Base-by-base conservation (phyloP, 129 eudicot genomes). In the Rutidosis leptorrhynchoides region DNA sequence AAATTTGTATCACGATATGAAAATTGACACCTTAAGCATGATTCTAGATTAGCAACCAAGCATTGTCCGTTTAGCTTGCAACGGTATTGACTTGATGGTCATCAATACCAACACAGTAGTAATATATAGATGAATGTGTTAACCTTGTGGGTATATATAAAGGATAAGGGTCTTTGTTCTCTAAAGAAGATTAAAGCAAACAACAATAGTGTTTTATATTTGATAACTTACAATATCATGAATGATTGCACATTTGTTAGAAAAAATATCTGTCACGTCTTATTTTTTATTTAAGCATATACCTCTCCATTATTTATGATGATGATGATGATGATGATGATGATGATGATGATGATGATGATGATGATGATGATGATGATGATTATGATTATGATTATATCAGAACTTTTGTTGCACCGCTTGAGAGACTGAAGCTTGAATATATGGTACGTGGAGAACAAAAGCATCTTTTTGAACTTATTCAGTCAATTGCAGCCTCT, bases 331-430 rank as follows among this genome's bases (percentile, higher is more conserved):
- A n/a, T n/a, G n/a, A n/a, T n/a, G n/a, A n/a, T n/a, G n/a, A n/a
- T n/a, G n/a, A n/a, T n/a, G n/a, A n/a, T n/a, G n/a, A n/a, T n/a
- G n/a, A n/a, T n/a, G n/a, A n/a, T n/a, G n/a, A n/a, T n/a, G n/a
- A n/a, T n/a, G n/a, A n/a, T n/a, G n/a, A n/a, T n/a, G n/a, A n/a
- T n/a, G n/a, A n/a, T n/a, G n/a, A n/a, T n/a, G n/a, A n/a, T n/a
- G n/a, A n/a, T n/a, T n/a, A n/a, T n/a, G n/a, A n/a, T n/a, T n/a
- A n/a, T n/a, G 27, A 20, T 81, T 67, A 35, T 49, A 62, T 66
- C 89, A 90, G 97, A 84, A 90, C 97, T 58, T 79, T 81, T 62
- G 83, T 86, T 74, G 97, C 97, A 52, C 97, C 97, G 26, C 89
- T 90, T 28, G 95, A 90, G 79, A 86, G 97, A 74, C 79, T 86